phyloP scores from a whole-genome alignment of 2,329 filamentous ascomycete genomes.

The Colletotrichum sp. region DNA sequence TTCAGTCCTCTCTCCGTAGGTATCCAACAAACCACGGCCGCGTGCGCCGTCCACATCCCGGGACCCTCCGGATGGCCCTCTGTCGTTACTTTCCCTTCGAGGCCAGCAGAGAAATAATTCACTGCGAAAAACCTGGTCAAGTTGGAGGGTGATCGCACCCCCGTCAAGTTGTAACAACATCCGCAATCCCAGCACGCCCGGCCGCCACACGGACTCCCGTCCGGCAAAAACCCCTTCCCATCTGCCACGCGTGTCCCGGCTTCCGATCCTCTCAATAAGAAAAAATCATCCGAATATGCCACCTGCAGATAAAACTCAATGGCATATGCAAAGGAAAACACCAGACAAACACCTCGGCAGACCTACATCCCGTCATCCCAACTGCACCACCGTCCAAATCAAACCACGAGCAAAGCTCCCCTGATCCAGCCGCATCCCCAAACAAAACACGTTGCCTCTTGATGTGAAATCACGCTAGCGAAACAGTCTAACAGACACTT shows the following conservation, averaged over 20 bases:
- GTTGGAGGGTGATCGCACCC: background rate
- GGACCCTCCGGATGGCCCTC: background rate
- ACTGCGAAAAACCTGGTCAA: background rate
- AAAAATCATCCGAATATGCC: background rate
- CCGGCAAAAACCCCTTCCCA: background rate
- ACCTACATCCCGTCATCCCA: background rate
- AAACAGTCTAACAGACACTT: background rate
- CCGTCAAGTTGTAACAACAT: background rate
- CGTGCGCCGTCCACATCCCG: background rate
- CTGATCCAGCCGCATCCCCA: background rate
- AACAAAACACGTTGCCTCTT: background rate
- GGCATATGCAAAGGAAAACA: background rate
- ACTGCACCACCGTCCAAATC: background rate
- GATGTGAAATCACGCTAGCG: background rate
- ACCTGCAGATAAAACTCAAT: background rate
- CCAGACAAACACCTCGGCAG: background rate
- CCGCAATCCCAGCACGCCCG: background rate
- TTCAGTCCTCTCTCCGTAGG: background rate
- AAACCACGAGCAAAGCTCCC: background rate
- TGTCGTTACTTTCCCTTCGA: accelerated
- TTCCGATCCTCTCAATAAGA: background rate
- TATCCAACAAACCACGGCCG: background rate
- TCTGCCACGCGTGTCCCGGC: background rate
- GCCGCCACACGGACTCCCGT: background rate
- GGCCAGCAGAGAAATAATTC: background rate